Evolutionary conservation across 495 filamentous ascomycete genomes (phyloP), one percentile per base, ranked within the genome.

Genomic region (Extremus antarcticus): DNA sequence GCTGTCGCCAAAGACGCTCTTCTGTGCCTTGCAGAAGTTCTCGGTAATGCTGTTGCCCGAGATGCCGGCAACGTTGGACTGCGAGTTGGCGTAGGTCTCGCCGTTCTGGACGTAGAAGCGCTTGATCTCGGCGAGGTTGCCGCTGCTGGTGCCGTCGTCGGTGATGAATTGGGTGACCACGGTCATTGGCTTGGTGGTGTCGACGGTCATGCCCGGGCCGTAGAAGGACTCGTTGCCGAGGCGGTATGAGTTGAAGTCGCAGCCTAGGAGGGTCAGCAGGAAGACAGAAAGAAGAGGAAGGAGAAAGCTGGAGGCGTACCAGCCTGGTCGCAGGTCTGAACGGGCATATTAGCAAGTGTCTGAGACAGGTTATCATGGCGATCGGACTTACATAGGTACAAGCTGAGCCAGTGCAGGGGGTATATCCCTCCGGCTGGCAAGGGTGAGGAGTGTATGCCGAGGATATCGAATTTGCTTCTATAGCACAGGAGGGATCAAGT

Each of bases 81-180:
- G 65, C 53, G 81, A 76, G 68, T 86, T 83, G 63, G 70, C 59
- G 66, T 84, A 79, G 8, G 81, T 73, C 41, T 70, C 71, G 10
- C 79, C 81, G 57, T 75, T 65, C 63, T 85, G 82, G 19, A 83
- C 67, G 67, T 86, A 88, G 16, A 79, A 47, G 3, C 84, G 74
- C 11, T 72, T 68, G 65, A 86, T 84, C 63, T 81, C 75, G 43
- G 48, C 65, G 22, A 86, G 70, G 3, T 64, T 61, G 16, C 79
- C 79, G n/a, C 47, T 55, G 1, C 59, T 57, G 3, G 69, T 72
- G 32, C 67, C 64, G 49, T 75, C 73, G 54, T 66, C 69, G 25
- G 80, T 79, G 7, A 78, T 58, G 68, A 86, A 87, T 63, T 83
- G 82, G 1, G 83, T 85, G 22, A 84, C 76, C 38, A 86, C 80